Evolutionary conservation across 306 rosid genomes (phyloP).

Genomic region (Medicago arabica): DNA sequence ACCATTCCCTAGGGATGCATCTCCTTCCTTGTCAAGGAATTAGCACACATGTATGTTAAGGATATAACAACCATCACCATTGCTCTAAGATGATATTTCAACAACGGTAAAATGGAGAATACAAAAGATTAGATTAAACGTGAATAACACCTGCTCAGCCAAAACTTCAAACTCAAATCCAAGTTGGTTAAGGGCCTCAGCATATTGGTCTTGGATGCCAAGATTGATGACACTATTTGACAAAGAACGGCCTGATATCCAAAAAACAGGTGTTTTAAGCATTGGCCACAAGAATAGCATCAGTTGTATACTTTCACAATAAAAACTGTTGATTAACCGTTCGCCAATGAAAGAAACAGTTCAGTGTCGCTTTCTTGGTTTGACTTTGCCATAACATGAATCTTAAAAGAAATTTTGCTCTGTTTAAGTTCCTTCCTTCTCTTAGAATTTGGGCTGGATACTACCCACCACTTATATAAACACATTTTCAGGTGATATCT

Average conservation of each 20-base stretch:
- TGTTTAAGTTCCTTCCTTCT: constrained; percentile 31
- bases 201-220: constrained; percentile 75
- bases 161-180: constrained; percentile 82
- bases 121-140: constrained; percentile 28
- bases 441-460: background rate
- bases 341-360: constrained; percentile 30
- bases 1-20: constrained; percentile 84
- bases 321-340: constrained; percentile 23
- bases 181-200: constrained; percentile 77
- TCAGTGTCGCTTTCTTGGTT: background rate
- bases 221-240: constrained; percentile 79
- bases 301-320: constrained; percentile 33
- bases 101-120: constrained; percentile 23
- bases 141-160: constrained; percentile 68
- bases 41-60: constrained; percentile 25
- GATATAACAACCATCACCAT: constrained; percentile 28
- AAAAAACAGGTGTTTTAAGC: constrained; percentile 34
- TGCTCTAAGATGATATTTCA: constrained; percentile 26
- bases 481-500: background rate
- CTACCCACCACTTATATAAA: background rate
- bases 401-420: constrained; percentile 18
- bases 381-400: constrained; percentile 7
- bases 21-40: constrained; percentile 68
- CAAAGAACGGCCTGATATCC: constrained; percentile 73
- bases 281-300: constrained; percentile 30